Base-by-base conservation (phyloP, 2,329 filamentous ascomycete species). In the Aspergillus ibericus region DNA sequence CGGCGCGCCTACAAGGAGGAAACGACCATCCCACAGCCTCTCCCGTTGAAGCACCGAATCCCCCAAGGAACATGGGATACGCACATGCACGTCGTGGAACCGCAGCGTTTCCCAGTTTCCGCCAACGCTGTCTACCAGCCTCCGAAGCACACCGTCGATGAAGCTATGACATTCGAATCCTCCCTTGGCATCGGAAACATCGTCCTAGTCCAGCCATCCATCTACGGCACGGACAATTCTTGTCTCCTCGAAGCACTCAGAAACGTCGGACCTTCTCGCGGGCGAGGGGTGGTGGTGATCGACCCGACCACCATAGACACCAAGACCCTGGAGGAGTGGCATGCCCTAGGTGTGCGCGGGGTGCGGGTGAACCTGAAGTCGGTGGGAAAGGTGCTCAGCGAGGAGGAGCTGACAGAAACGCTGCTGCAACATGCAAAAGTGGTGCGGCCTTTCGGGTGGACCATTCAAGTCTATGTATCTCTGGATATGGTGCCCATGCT, bases 41-140 rank as follows among this genome's bases (percentile, higher is more conserved):
- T 57, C 25, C 61, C 65, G 3, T 25, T 71, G 25, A 69, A 62
- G 27, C 55, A 65, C 29, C 66, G 66, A 49, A 53, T 76, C 22
- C 75, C 75, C n/a, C 47, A 59, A 2, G 56, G 63, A 16, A 68
- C 84, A 56, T 87, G 85, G 84, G 84, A 87, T 67, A 82, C 80
- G 52, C 85, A 88, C 68, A 87, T 88, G 83, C 86, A 88, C 68
- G 80, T 88, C 34, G 77, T 86, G 50, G 82, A 86, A 53, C 83
- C 82, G 0, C 66, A 73, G 18, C 68, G 69, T 7, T 87, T 83
- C 66, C 79, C 82, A 1, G 68, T 86, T 8, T 72, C 77, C 25
- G 60, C 76, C 7, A 66, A 73, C 29, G 84, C 85, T 34, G 72
- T 76, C 60, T 88, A 88, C 71, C 72, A 70, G 16, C 84, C 85